Conservation (phyloP, 495 filamentous ascomycete genomes). For the Aspergillus leporis region DNA sequence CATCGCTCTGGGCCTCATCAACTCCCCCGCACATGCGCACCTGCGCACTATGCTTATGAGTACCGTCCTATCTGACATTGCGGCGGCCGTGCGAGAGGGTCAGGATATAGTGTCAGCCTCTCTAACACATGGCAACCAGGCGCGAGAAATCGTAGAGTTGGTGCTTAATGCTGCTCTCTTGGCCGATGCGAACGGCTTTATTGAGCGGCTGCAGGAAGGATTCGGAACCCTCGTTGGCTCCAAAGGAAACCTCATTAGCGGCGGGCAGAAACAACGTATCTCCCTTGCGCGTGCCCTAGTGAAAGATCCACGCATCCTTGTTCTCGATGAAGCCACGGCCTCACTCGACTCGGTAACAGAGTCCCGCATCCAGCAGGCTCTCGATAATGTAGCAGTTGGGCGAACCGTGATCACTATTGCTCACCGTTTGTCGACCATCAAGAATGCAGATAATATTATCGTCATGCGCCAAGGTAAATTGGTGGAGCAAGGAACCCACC, state of each 20-base stretch:
- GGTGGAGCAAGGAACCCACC: constrained; percentile 56
- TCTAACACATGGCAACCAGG: constrained; percentile 26
- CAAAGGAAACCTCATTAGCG: constrained; percentile 59
- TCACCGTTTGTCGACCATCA: constrained; percentile 48
- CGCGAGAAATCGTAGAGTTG: constrained; percentile 41
- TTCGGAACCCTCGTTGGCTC: constrained; percentile 54
- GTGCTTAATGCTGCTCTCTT: constrained; percentile 41
- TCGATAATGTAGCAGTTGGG: constrained; percentile 46
- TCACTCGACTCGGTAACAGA: constrained; percentile 55
- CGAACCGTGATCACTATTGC: constrained; percentile 50
- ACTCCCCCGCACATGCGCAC: constrained; percentile 50
- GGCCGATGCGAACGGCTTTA: constrained; percentile 47
- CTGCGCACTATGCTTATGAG: constrained; percentile 33
- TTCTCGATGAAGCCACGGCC: constrained; percentile 83
- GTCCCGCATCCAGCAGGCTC: constrained; percentile 51
- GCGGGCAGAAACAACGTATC: constrained; percentile 64
- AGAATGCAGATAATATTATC: constrained; percentile 66
- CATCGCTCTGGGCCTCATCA: constrained; percentile 64
- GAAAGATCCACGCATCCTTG: constrained; percentile 73
- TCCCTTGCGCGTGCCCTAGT: constrained; percentile 72
- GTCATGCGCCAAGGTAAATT: constrained; percentile 57
- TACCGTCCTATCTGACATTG: constrained; percentile 32
- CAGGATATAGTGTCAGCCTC: constrained; percentile 35
- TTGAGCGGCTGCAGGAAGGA: constrained; percentile 49
- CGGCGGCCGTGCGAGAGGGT: constrained; percentile 35